A percentile compares a stretch with the other conserved stretches of the same genome.
Evolutionary conservation across 1,284 basidiomycete species (phyloP).

Genomic region (Salmacisia buchloeana): DNA sequence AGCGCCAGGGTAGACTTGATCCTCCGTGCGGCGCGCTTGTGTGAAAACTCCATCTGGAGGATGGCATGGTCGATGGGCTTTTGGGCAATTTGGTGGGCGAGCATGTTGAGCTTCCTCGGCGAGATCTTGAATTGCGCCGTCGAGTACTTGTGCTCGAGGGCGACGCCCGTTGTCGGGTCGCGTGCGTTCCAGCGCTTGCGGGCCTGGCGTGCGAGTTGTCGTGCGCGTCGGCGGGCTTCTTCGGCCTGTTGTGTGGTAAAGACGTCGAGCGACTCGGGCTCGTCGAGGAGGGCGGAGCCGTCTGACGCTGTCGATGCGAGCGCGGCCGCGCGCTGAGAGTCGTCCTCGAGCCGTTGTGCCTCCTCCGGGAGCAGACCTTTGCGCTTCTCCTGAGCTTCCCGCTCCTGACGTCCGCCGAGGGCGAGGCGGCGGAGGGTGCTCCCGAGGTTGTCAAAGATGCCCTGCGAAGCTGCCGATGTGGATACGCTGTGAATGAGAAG

Average conservation of each 20-base stretch:
- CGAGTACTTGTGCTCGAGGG: constrained; percentile 72
- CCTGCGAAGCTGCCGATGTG: not conserved
- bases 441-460: constrained; percentile 2
- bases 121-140: constrained; percentile 89
- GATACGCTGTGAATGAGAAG: not conserved
- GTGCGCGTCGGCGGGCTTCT: constrained; percentile 22
- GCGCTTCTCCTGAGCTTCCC: constrained; percentile 17
- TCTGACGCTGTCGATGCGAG: constrained; percentile 35
- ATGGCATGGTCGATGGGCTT: constrained; percentile 72
- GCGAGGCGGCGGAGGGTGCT: constrained; percentile 1
- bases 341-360: constrained; percentile 21
- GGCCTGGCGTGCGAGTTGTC: constrained; percentile 25
- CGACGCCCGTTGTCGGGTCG: constrained; percentile 22
- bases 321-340: constrained; percentile 29
- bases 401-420: constrained; percentile 1
- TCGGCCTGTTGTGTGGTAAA: constrained; percentile 22
- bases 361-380: constrained; percentile 40
- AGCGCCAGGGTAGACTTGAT: constrained; percentile 82
- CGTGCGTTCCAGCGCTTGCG: constrained; percentile 36
- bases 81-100: constrained; percentile 73
- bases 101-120: constrained; percentile 80
- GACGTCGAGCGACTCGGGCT: constrained; percentile 26
- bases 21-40: constrained; percentile 77
- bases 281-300: constrained; percentile 38
- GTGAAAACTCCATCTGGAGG: constrained; percentile 89